Conservation (phyloP, 805 yeast genomes). For the Hanseniaspora guilliermondii region DNA sequence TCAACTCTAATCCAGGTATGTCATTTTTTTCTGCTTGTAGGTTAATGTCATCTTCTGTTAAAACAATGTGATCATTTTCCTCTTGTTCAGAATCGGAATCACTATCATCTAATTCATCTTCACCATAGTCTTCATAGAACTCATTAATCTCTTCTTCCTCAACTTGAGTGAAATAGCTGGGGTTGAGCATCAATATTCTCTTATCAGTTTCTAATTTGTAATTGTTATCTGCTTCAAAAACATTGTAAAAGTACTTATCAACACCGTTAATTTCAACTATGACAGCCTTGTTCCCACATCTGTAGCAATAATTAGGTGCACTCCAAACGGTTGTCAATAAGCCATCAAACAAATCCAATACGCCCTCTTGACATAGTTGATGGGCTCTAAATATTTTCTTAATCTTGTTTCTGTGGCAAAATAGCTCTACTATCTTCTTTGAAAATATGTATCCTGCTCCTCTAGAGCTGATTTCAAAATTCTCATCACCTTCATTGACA, state of each 20-base stretch:
- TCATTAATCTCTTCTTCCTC: slow-evolving; percentile 8
- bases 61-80: slow-evolving; percentile 17
- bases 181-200: slow-evolving; percentile 10
- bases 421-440: slow-evolving; percentile 74
- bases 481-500: slow-evolving; percentile 24
- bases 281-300: slow-evolving; percentile 97
- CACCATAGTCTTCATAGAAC: background rate
- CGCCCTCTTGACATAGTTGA: slow-evolving; percentile 93
- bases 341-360: slow-evolving; percentile 80
- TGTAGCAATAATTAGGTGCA: slow-evolving; percentile 93
- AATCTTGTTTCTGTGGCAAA: slow-evolving; percentile 63
- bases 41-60: slow-evolving; percentile 16
- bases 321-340: slow-evolving; percentile 94
- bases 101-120: slow-evolving; percentile 7
- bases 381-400: slow-evolving; percentile 84
- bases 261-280: slow-evolving; percentile 73
- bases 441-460: slow-evolving; percentile 99
- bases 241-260: slow-evolving; percentile 66
- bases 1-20: background rate
- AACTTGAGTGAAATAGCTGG: slow-evolving; percentile 11
- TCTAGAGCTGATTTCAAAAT: slow-evolving; percentile 80
- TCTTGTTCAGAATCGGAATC: slow-evolving; percentile 12
- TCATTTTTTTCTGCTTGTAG: background rate
- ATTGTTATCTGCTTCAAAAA: slow-evolving; percentile 95
- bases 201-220: slow-evolving; percentile 37